Evolutionary conservation across 176 grass and related monocot species (phyloP).

Genomic region (Lolium rigidum): DNA sequence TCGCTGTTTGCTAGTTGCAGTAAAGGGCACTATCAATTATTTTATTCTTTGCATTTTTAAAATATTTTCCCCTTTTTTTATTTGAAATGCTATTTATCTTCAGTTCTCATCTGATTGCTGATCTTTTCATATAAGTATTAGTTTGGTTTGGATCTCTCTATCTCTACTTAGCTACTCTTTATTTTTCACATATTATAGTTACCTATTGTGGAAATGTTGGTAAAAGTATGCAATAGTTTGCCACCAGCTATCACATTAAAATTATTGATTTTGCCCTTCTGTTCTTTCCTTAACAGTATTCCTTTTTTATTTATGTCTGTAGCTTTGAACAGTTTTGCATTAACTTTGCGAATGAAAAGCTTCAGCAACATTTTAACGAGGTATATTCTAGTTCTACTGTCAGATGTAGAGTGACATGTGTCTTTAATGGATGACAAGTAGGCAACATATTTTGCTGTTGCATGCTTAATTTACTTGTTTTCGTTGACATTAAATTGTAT

Average conservation of each 20-base stretch:
- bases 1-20: neutral
- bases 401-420: neutral
- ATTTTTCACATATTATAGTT: slow-evolving; percentile 15
- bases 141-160: neutral
- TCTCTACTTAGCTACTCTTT: neutral
- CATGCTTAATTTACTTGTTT: slow-evolving; percentile 43
- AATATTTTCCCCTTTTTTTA: neutral
- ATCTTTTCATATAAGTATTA: neutral
- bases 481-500: slow-evolving; percentile 31
- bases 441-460: neutral
- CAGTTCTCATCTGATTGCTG: neutral
- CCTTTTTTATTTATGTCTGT: slow-evolving; percentile 40
- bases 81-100: slow-evolving; percentile 16
- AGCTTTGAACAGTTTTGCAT: slow-evolving; percentile 99
- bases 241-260: neutral
- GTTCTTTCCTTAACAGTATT: neutral
- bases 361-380: slow-evolving; percentile 99
- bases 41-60: slow-evolving; percentile 21
- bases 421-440: slow-evolving; percentile 26
- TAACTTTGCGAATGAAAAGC: slow-evolving; percentile 99
- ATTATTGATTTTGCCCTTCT: slow-evolving; percentile 17
- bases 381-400: slow-evolving; percentile 39
- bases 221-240: slow-evolving; percentile 12
- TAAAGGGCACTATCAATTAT: neutral
- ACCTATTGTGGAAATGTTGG: neutral